Evolutionary conservation across 2,329 filamentous ascomycete genomes (phyloP).

Genomic region (Apiospora sp.): DNA sequence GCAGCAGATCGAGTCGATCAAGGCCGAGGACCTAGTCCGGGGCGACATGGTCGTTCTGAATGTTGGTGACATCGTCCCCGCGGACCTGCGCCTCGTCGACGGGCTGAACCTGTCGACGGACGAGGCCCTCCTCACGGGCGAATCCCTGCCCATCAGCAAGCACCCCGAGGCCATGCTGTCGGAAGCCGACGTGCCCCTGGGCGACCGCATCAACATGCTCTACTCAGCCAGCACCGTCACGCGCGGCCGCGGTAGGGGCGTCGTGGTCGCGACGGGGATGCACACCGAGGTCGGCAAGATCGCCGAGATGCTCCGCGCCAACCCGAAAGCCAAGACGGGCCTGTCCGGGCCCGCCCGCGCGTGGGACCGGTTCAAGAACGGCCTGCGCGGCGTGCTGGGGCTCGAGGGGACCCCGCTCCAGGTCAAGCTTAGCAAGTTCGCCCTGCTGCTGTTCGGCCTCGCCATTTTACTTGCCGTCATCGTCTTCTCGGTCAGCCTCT

Average conservation of each 20-base stretch:
- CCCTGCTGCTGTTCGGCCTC: constrained; percentile 79
- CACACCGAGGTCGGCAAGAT: constrained; percentile 79
- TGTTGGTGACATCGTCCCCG: constrained; percentile 74
- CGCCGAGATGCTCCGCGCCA: constrained; percentile 71
- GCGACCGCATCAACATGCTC: constrained; percentile 74
- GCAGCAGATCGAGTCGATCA: constrained; percentile 58
- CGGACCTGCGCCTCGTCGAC: constrained; percentile 70
- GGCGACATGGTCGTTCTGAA: constrained; percentile 71
- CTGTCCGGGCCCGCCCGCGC: constrained; percentile 55
- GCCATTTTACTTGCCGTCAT: constrained; percentile 69
- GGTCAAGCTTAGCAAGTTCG: constrained; percentile 85
- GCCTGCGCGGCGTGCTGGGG: constrained; percentile 63
- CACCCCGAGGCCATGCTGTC: constrained; percentile 63
- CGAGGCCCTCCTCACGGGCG: constrained; percentile 77
- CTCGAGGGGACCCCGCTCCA: constrained; percentile 83
- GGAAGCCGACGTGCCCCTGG: constrained; percentile 64
- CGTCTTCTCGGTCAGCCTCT: constrained; percentile 67
- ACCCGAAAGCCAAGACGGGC: constrained; percentile 57
- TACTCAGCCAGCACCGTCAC: constrained; percentile 78
- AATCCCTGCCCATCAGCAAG: constrained; percentile 75
- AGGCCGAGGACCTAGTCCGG: constrained; percentile 66
- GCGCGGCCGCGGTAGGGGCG: constrained; percentile 72
- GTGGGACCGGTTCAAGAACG: constrained; percentile 52
- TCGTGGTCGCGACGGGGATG: constrained; percentile 77
- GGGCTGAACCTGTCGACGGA: constrained; percentile 80